Evolutionary conservation across 441 rosid genomes (phyloP), one percentile per base, ranked within the genome.

Genomic region (Arabidopsis hybrid): DNA sequence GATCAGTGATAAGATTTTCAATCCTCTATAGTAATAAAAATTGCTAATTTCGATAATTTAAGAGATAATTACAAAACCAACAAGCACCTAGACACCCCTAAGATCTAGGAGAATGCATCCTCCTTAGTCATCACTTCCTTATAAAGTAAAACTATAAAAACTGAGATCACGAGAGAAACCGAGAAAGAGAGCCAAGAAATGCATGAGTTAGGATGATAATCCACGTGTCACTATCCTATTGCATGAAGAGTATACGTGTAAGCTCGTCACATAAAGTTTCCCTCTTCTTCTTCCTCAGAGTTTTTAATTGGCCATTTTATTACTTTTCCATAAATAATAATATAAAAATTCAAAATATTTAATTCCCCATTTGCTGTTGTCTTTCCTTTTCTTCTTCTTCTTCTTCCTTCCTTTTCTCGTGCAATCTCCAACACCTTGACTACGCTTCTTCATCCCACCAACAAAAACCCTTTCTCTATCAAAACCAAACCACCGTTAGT

Each of bases 181-280:
- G 35, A 63, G 17, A 34, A 6, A 45, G 6, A 21, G 26, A 21
- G 26, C 7, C 57, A 55, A 35, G 49, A 12, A 45, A 18, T 21
- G 42, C 66, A 58, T 49, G 78, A 58, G 45, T 21, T 29, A 29
- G 42, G 67, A 59, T 38, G 9, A 9, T 0, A 7, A 8, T 69
- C 43, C 71, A 75, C 75, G 79, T 69, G 79, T 16, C 71, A 55
- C 7, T 11, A 49, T 52, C 17, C 1, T 11, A 75, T 46, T 55
- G 65, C 4, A 14, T 0, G 3, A 26, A 36, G 0, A 7, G 45
- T 12, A 36, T 16, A 62, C 79, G 75, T 75, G 75, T 75, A 26
- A 26, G 70, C 70, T 62, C 40, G 4, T 69, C 31, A 38, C 53
- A 12, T 18, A 43, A 75, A 60, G 73, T 68, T 67, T 8, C 55